phyloP scores from a whole-genome alignment of 768 basidiomycete species.

The Nidula microcarpa region DNA sequence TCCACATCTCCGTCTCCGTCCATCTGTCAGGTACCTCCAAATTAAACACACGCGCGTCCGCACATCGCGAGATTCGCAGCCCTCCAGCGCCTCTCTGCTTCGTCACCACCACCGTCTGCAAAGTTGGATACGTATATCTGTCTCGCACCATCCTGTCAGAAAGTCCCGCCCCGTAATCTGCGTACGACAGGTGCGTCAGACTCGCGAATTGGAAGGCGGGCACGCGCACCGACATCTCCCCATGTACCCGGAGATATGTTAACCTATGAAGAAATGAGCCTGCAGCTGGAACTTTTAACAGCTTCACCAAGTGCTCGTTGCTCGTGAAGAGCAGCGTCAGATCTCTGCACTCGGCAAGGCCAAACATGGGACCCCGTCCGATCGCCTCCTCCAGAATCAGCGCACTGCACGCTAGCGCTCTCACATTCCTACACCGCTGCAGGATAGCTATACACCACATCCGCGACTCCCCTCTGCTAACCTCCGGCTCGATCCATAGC shows the following conservation, averaged over 20 bases:
- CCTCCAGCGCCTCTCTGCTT: slow-evolving; percentile 16
- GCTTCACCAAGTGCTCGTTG: no score
- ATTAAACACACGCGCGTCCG: slow-evolving; percentile 16
- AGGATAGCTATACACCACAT: background rate
- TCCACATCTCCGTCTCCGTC: slow-evolving; percentile 34
- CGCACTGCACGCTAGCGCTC: background rate
- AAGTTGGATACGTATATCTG: slow-evolving; percentile 17
- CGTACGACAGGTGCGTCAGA: slow-evolving; percentile 28
- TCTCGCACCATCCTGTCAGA: slow-evolving; percentile 16
- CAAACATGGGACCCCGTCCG: no score
- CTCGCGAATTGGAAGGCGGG: slow-evolving; percentile 11
- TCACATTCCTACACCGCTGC: background rate
- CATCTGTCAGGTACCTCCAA: slow-evolving; percentile 20
- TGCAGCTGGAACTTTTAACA: no score
- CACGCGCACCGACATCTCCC: slow-evolving; percentile 18
- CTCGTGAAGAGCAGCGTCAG: no score
- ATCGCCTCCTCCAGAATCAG: no score
- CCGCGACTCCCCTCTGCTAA: background rate
- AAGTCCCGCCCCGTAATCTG: slow-evolving; percentile 7
- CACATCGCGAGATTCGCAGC: slow-evolving; percentile 14
- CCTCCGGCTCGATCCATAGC: background rate
- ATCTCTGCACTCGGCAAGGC: no score
- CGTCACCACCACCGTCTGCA: slow-evolving; percentile 27
- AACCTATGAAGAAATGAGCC: slow-evolving; percentile 21
- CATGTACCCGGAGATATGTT: slow-evolving; percentile 29